Base-by-base conservation (phyloP, 2,329 filamentous ascomycete genomes). In the Uncinocarpus reesii region DNA sequence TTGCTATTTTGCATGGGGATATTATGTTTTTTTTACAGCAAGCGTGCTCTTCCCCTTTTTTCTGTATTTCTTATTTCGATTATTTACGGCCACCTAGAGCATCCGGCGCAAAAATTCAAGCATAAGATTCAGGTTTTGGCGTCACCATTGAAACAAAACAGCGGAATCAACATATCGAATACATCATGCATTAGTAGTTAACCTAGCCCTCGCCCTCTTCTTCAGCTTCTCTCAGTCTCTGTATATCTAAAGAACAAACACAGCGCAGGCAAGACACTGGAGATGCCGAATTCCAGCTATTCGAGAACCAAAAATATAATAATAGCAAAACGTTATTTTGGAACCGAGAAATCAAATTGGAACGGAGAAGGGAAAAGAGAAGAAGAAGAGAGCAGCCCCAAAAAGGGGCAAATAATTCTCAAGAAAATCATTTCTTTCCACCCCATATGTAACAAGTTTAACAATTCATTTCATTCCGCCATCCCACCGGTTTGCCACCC, bases 121-220 rank as follows among this genome's bases (percentile, higher is more conserved):
- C n/a, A n/a, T n/a, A n/a, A n/a, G n/a, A n/a, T n/a, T n/a, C n/a
- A n/a, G n/a, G n/a, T n/a, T n/a, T n/a, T n/a, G n/a, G n/a, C n/a
- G n/a, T n/a, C n/a, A n/a, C n/a, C n/a, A n/a, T n/a, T n/a, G n/a
- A n/a, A n/a, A 3, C 32, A 13, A 32, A 13, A n/a, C 18, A 4
- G 7, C n/a, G 23, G 8, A 40, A 40, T 43, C 41, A n/a, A n/a
- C n/a, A n/a, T 28, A 34, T 43, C 31, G 34, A 43, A 43, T 43
- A 43, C 41, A 43, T 43, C 16, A 43, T 43, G 41, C 41, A 43
- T 43, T 43, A 43, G 23, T 32, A 43, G 41, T 11, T 34, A 43
- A 43, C 24, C 29, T 43, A 43, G 7, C 20, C 13, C 16, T 34
- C 29, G 26, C 31, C 8, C 7, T 29, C 20, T 42, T 26, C 28